These are phyloP conservation scores for Heterobasidion irregulare DNA, from an alignment of 1,284 basidiomycete genomes.

Conservation along the genomic window DNA sequence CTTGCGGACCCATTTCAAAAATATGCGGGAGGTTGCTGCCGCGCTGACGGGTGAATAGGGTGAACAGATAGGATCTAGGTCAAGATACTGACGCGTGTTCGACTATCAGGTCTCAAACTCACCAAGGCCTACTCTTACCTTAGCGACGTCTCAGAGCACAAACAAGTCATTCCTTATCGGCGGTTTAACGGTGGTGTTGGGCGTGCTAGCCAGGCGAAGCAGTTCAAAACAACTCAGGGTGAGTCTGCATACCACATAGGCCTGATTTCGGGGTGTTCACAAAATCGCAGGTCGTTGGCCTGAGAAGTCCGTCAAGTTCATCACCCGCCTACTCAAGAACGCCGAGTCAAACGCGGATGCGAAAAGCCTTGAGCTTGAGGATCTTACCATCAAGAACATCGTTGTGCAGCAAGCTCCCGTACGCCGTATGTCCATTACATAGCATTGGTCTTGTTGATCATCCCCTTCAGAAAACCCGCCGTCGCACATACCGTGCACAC, in stretches of 20 bases:
- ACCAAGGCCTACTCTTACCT: constrained; percentile 96
- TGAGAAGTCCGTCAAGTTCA: constrained; percentile 97
- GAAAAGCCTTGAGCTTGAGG: constrained; percentile 92
- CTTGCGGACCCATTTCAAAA: constrained; percentile 99
- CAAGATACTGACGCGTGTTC: constrained; percentile 7
- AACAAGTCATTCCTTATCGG: constrained; percentile 96
- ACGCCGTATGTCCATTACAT: constrained; percentile 23
- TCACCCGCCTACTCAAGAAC: constrained; percentile 94
- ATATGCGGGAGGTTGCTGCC: constrained; percentile 95
- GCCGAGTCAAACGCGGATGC: constrained; percentile 99
- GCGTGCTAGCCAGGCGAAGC: constrained; percentile 94
- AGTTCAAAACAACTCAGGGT: constrained; percentile 97
- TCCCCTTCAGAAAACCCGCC: constrained; percentile 83
- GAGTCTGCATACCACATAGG: constrained; percentile 19
- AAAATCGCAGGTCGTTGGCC: constrained; percentile 92
- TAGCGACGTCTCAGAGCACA: constrained; percentile 92
- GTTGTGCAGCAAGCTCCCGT: constrained; percentile 97
- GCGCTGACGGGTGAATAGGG: constrained; percentile 67
- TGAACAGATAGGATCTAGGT: background rate
- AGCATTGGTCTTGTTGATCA: background rate
- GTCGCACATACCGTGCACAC: constrained; percentile 98
- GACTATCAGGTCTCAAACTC: constrained; percentile 75
- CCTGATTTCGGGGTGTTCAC: constrained; percentile 3
- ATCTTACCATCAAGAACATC: constrained; percentile 94
- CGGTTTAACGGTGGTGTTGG: constrained; percentile 97